Percentiles rank a stretch among this genome's conserved stretches.
phyloP scores from a whole-genome alignment of 768 basidiomycete species.

The Roridomyces roridus region DNA sequence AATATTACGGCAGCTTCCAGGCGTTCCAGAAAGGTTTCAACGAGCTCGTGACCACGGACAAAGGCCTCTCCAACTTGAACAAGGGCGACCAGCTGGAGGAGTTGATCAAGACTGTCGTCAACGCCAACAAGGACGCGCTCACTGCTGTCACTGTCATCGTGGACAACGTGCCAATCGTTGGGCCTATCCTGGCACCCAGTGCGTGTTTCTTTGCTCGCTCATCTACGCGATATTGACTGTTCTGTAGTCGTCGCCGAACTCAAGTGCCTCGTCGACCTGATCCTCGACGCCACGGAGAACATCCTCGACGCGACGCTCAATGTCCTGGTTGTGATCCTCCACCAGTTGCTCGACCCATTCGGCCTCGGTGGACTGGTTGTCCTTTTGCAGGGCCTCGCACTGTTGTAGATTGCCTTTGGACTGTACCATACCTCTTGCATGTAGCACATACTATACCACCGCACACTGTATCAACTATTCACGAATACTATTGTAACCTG shows the following conservation, averaged over 20 bases:
- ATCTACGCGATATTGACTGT: slow-evolving; percentile 2
- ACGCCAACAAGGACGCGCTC: slow-evolving; percentile 55
- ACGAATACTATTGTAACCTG: slow-evolving; percentile 31
- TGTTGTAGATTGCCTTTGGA: background rate
- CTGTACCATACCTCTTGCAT: background rate
- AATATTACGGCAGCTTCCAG: slow-evolving; percentile 39
- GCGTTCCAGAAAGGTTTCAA: slow-evolving; percentile 39
- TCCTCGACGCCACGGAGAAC: slow-evolving; percentile 57
- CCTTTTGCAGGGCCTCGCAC: too few species aligned
- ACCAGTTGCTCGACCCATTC: slow-evolving; percentile 32
- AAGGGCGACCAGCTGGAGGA: slow-evolving; percentile 47
- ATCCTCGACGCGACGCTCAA: slow-evolving; percentile 54
- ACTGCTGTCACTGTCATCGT: slow-evolving; percentile 37
- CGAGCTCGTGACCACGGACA: slow-evolving; percentile 45
- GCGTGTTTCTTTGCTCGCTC: slow-evolving; percentile 30
- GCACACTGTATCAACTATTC: slow-evolving; percentile 38
- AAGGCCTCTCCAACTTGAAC: slow-evolving; percentile 61
- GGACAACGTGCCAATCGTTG: slow-evolving; percentile 49
- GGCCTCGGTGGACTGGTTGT: background rate
- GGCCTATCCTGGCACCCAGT: slow-evolving; percentile 63
- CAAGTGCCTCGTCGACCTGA: slow-evolving; percentile 63
- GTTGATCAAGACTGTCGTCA: slow-evolving; percentile 54
- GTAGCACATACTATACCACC: slow-evolving; percentile 27
- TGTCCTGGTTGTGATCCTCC: slow-evolving; percentile 43
- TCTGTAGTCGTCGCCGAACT: slow-evolving; percentile 59